Percentiles rank a stretch among this genome's conserved stretches.
Conservation (phyloP, 176 grass and related monocot genomes). For the Oryza meridionalis region DNA sequence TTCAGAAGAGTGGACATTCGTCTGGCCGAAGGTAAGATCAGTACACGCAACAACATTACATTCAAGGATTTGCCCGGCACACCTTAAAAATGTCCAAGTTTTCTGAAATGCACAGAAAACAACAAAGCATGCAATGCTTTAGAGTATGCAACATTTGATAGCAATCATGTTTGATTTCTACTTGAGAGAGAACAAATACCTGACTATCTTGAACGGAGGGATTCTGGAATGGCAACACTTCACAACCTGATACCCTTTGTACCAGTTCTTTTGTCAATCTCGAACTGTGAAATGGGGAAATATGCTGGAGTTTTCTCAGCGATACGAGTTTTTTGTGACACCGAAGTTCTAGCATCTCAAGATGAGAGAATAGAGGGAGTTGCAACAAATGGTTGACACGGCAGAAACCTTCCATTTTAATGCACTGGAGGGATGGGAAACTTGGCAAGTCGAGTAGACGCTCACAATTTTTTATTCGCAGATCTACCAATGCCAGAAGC, state of each 20-base stretch:
- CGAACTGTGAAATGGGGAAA: not conserved
- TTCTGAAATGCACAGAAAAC: conserved; percentile 26
- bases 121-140: not conserved
- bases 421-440: conserved; percentile 33
- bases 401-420: conserved; percentile 36
- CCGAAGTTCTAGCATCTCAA: conserved; percentile 19
- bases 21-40: not conserved
- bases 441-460: conserved; percentile 26
- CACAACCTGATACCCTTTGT: not conserved
- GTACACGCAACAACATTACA: not conserved
- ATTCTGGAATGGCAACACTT: conserved; percentile 18
- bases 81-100: conserved; percentile 37
- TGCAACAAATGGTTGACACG: conserved; percentile 23
- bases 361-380: conserved; percentile 26
- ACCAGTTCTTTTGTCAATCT: conserved; percentile 10
- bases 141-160: conserved; percentile 9
- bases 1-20: not conserved
- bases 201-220: conserved; percentile 22
- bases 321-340: conserved; percentile 33
- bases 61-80: not conserved
- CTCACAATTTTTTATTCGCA: conserved; percentile 33
- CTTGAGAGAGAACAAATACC: conserved; percentile 14
- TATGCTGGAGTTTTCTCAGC: not conserved
- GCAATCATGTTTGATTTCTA: not conserved
- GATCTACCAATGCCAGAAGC: conserved; percentile 25